Percentiles rank a stretch among this genome's conserved stretches.
Evolutionary conservation across 257 asterid species (phyloP).

Genomic region (Solanum rostratum): DNA sequence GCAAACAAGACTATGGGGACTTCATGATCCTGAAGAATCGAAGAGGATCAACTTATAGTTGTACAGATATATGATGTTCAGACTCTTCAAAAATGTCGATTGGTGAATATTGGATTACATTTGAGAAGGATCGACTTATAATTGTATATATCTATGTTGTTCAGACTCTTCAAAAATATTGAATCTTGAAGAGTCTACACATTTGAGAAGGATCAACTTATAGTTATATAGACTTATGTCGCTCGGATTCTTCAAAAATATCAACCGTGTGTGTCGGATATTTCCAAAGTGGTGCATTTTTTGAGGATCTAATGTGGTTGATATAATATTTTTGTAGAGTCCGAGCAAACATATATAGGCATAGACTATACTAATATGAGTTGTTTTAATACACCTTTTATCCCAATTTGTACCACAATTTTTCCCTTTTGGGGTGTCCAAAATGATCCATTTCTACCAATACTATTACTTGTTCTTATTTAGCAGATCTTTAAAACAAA

Average conservation of each 20-base stretch:
- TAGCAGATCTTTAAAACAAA: background rate
- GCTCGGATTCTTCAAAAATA: background rate
- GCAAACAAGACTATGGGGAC: slow-evolving; percentile 49
- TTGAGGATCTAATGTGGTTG: background rate
- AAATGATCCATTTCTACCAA: background rate
- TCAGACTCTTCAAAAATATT: background rate
- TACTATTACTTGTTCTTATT: background rate
- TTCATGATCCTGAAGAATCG: slow-evolving; percentile 64
- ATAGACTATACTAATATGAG: background rate
- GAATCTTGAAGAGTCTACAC: slow-evolving; percentile 50
- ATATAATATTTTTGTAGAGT: background rate
- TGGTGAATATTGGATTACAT: background rate
- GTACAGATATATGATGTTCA: background rate
- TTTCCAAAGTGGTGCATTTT: background rate
- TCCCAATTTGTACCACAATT: background rate
- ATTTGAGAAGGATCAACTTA: slow-evolving; percentile 38
- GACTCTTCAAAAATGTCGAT: background rate
- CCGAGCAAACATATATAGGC: background rate
- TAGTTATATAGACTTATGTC: slow-evolving; percentile 7
- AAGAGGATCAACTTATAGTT: slow-evolving; percentile 26
- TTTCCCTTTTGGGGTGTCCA: background rate
- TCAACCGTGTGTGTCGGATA: background rate
- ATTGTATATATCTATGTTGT: background rate
- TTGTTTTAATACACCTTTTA: background rate
- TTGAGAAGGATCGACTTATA: slow-evolving; percentile 43